These are phyloP conservation scores for Phialocephala subalpina DNA, from an alignment of 2,329 filamentous ascomycete species.

Conservation along the genomic window DNA sequence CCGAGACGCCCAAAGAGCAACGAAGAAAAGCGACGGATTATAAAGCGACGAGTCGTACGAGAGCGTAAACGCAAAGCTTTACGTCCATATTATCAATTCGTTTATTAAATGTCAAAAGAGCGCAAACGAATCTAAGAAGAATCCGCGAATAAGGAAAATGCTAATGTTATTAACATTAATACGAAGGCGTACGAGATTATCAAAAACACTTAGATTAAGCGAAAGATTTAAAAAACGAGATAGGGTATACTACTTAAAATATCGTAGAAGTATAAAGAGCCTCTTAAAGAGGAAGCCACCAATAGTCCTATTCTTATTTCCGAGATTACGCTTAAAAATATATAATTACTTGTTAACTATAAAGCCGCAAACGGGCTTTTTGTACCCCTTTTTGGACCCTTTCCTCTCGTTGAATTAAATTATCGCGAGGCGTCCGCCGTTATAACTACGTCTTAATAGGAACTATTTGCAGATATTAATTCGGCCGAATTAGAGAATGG, in stretches of 20 bases:
- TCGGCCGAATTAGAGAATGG: constrained; percentile 25
- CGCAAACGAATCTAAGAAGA: constrained; percentile 41
- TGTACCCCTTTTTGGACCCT: constrained; percentile 29
- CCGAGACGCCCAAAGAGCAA: constrained; percentile 29
- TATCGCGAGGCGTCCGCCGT: constrained; percentile 24
- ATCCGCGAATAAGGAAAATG: constrained; percentile 35
- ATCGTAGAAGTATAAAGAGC: constrained; percentile 44
- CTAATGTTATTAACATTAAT: constrained; percentile 38
- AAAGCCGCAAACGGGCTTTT: constrained; percentile 23
- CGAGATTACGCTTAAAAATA: constrained; percentile 32
- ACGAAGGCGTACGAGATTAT: constrained; percentile 42
- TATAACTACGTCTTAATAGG: constrained; percentile 27
- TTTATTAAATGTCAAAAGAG: constrained; percentile 41
- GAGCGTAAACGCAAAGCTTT: constrained; percentile 38
- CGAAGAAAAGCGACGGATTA: constrained; percentile 30
- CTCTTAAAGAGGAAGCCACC: constrained; percentile 28
- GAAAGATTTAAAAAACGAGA: constrained; percentile 41
- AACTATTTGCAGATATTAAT: constrained; percentile 23
- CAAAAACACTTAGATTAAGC: constrained; percentile 41
- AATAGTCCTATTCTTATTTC: constrained; percentile 28
- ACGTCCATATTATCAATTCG: constrained; percentile 42
- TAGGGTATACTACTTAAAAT: constrained; percentile 44
- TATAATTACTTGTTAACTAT: constrained; percentile 30
- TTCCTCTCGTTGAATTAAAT: constrained; percentile 27
- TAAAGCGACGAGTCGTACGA: constrained; percentile 28